Base-by-base conservation (phyloP, 805 yeast genomes). In the Tanozyma kutaoensis region DNA sequence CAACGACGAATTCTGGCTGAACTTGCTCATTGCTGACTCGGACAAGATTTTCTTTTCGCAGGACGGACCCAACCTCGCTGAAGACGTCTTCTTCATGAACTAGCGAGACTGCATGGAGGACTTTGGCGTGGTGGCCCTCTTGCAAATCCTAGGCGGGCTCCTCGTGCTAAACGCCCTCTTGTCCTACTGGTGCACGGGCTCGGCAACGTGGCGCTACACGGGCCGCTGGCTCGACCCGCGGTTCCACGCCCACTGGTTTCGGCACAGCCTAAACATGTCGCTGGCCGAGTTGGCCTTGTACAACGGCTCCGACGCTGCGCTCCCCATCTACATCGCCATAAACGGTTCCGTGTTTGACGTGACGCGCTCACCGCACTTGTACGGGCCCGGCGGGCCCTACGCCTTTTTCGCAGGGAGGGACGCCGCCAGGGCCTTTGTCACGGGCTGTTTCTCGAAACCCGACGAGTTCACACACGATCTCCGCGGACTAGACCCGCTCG, bases 1-100 rank as follows among this genome's bases (percentile, higher is more conserved):
- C 20, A 72, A 70, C 31, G 85, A 76, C 40, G 85, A 76, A 41
- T 72, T 76, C 38, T 76, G 85, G 85, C 61, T 72, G 20, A 79
- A 76, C 32, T 46, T 67, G 19, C 43, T 66, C 18, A 53, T 53
- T 27, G 43, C 55, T 1, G 52, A 42, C 23, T 35, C 54, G 12
- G 54, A 56, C 37, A 45, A 46, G 27, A 39, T 55, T 24, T 50
- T 55, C 28, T 54, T 58, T 26, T 43, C 55, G 6, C 52, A 40
- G 30, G 36, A 32, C 22, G 29, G 22, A 8, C 40, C 42, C 9
- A 17, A 8, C 9, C 20, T 10, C 9, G 20, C 10, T 8, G 13
- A 11, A 12, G 12, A 12, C 23, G 12, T 21, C n/a, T 21, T 21
- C 23, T 21, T 21, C 23, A 8, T 17, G 20, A 8, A 17, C 10